phyloP scores from a whole-genome alignment of 2,329 filamentous ascomycete genomes.

The Monosporascus sp. region DNA sequence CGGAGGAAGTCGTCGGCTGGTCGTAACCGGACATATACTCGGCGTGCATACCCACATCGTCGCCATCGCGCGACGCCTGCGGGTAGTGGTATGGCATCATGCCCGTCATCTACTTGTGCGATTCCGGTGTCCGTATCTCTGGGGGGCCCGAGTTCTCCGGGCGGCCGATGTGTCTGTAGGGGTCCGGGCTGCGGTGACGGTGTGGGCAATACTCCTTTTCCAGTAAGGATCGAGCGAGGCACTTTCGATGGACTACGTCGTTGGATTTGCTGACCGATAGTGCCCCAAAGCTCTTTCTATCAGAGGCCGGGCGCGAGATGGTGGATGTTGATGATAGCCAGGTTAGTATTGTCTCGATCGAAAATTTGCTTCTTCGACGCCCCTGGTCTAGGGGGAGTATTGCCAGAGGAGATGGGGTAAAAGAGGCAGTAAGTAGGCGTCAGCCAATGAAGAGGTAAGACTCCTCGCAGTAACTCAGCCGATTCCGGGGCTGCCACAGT shows the following conservation, averaged over 20 bases:
- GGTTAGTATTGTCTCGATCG: neutral
- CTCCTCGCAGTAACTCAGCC: conserved; percentile 15
- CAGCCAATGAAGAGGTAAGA: conserved; percentile 23
- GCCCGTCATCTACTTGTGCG: conserved; percentile 31
- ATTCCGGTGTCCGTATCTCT: conserved; percentile 21
- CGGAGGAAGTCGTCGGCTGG: conserved; percentile 19
- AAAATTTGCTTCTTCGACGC: neutral
- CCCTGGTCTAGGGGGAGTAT: conserved; percentile 6
- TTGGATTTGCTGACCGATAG: neutral
- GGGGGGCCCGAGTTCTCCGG: conserved; percentile 26
- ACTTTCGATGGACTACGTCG: neutral
- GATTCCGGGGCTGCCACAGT: conserved; percentile 20
- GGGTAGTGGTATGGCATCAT: conserved; percentile 49
- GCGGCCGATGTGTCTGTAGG: conserved; percentile 21
- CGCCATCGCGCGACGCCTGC: conserved; percentile 34
- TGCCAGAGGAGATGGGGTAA: conserved; percentile 15
- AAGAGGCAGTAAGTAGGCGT: conserved; percentile 19
- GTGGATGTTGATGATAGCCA: neutral
- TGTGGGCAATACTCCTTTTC: neutral
- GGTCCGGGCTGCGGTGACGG: neutral
- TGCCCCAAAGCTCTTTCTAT: neutral
- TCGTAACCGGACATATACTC: conserved; percentile 30
- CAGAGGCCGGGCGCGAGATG: neutral
- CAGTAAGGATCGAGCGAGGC: neutral
- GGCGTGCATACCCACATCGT: conserved; percentile 37